Base-by-base conservation (phyloP, 495 filamentous ascomycete species). In the Pyrenula massariospora region DNA sequence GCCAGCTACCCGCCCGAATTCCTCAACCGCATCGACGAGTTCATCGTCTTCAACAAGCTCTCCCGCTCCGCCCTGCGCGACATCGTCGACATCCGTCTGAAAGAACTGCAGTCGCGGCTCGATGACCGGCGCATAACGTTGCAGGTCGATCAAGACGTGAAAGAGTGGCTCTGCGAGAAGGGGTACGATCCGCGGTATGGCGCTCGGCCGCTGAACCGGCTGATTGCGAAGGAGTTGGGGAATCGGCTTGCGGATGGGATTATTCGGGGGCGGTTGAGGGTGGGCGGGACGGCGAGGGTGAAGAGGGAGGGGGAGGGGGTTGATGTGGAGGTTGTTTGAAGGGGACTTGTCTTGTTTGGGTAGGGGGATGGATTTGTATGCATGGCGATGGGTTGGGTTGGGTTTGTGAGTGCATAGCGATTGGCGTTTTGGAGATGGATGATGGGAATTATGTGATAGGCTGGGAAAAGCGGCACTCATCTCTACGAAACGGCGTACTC, bases 21-120 rank as follows among this genome's bases (percentile, higher is more conserved):
- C 75, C 77, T 97, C 54, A 97, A 98, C 70, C 82, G 93, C 5
- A 88, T 97, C 54, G 93, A 97, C 69, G 91, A 94, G 55, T 96
- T 97, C 73, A 96, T 96, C 68, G 75, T 97, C 64, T 97, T 97
- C 79, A 87, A 86, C 65, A 81, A 91, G 10, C 80, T 96, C 1
- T 89, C 87, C 0, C 72, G 77, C 20, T 75, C 79, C 22, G 90
- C 93, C 50, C 80, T 97, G 23, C 75, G 90, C 5, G 93, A 94
- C 62, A 97, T 97, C 54, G 89, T 96, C 52, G 88, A 96, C 62
- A 96, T 97, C 56, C 81, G 93, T 53, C 73, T 97, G 36, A 81
- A 78, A 54, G 93, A 98, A 69, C 74, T 97, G 0, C 89, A 96
- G 64, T 66, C 73, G 50, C 79, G 89, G n/a, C 80, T 96, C 2